Evolutionary conservation across 202 grass and related monocot genomes (phyloP).

Genomic region (Schoenoplectus triqueter): DNA sequence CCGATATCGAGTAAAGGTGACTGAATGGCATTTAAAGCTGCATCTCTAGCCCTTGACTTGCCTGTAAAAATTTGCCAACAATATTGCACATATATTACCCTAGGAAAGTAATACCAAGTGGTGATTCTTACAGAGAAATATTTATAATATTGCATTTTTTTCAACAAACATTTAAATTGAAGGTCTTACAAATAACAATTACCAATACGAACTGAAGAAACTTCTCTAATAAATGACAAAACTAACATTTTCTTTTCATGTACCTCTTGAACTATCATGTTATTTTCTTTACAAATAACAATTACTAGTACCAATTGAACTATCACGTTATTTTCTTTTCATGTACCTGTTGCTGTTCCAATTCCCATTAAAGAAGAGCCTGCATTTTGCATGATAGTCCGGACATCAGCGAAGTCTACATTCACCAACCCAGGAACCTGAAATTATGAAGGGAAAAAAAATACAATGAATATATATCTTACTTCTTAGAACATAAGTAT

Average conservation of each 20-base stretch:
- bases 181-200: conserved; percentile 16
- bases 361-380: conserved; percentile 97
- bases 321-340: conserved; percentile 7
- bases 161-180: conserved; percentile 22
- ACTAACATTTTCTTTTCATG: too few species aligned
- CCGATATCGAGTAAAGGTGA: conserved; percentile 98
- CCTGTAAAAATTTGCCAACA: conserved; percentile 44
- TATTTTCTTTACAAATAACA: too few species aligned
- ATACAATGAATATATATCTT: neutral
- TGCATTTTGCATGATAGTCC: conserved; percentile 88
- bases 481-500: neutral
- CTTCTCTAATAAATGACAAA: too few species aligned
- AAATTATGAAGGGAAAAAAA: conserved; percentile 31
- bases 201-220: neutral
- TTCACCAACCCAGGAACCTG: conserved; percentile 98
- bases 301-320: too few species aligned
- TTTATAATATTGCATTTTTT: neutral
- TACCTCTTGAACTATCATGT: too few species aligned
- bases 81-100: neutral
- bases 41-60: conserved; percentile 95
- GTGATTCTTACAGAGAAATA: neutral
- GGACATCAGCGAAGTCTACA: conserved; percentile 94
- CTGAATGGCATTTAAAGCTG: conserved; percentile 97
- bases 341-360: conserved; percentile 94
- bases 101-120: neutral